Percentiles rank a stretch among this genome's conserved stretches.
Evolutionary conservation across 2,329 filamentous ascomycete species (phyloP).

Genomic region (Anthostomella pinea): DNA sequence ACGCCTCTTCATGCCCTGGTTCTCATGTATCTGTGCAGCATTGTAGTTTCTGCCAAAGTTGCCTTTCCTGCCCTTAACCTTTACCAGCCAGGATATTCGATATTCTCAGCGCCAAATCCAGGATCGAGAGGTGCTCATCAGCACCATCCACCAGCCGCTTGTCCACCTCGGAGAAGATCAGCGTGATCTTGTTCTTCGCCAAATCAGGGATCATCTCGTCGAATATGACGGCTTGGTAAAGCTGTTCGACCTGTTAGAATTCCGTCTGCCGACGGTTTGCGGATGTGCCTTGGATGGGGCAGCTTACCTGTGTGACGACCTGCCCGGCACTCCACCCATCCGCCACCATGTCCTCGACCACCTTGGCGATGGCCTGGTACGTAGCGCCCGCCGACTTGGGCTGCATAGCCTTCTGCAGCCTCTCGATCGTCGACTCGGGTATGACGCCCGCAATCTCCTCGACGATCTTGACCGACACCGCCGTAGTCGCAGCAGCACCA

Average conservation of each 20-base stretch:
- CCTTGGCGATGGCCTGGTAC: constrained; percentile 72
- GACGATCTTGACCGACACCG: constrained; percentile 74
- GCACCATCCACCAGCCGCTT: constrained; percentile 92
- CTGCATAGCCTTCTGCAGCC: constrained; percentile 71
- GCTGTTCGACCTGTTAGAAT: constrained; percentile 39
- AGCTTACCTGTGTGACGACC: constrained; percentile 71
- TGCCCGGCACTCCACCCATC: constrained; percentile 97
- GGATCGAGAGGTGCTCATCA: constrained; percentile 88
- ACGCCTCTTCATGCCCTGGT: constrained; percentile 1
- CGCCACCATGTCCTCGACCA: constrained; percentile 86
- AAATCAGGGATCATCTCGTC: constrained; percentile 80
- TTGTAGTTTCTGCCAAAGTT: constrained; percentile 1
- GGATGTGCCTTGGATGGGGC: background rate
- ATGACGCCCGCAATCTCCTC: constrained; percentile 97
- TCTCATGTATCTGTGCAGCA: constrained; percentile 1
- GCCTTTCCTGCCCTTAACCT: constrained; percentile 16
- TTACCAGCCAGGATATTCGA: constrained; percentile 64
- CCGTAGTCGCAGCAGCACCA: constrained; percentile 29
- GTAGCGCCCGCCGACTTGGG: constrained; percentile 61
- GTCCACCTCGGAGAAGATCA: constrained; percentile 89
- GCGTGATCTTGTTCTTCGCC: constrained; percentile 87
- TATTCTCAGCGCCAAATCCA: constrained; percentile 82
- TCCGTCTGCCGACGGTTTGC: too few relatives aligned
- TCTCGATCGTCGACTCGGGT: constrained; percentile 68
- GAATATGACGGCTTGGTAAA: constrained; percentile 79